Conservation (phyloP, 257 asterid species). For the Vinca minor region DNA sequence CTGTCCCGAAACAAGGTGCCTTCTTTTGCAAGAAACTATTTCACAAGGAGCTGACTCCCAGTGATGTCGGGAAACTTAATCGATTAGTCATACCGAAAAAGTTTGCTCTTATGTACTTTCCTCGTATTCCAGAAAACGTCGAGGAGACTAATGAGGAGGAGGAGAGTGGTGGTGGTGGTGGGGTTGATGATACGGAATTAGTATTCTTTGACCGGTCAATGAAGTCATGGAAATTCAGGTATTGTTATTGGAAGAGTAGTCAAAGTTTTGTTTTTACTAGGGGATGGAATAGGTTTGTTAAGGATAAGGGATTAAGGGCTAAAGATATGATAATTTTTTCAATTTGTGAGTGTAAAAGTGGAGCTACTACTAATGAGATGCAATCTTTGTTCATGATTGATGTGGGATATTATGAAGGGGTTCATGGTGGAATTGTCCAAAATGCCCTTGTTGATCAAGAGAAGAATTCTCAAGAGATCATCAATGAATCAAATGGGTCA, state of each 20-base stretch:
- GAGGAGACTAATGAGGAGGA: constrained; percentile 11
- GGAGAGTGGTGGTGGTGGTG: no score
- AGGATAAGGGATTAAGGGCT: constrained; percentile 35
- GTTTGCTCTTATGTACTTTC: constrained; percentile 36
- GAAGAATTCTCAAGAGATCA: neutral
- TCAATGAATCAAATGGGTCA: neutral
- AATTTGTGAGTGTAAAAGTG: constrained; percentile 28
- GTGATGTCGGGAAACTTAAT: constrained; percentile 44
- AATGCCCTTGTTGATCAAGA: neutral
- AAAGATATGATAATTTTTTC: constrained; percentile 47
- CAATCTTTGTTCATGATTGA: constrained; percentile 33
- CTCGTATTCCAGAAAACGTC: constrained; percentile 18
- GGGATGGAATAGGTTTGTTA: constrained; percentile 66
- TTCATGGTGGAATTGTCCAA: neutral
- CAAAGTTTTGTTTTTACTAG: constrained; percentile 63
- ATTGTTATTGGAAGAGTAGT: constrained; percentile 72
- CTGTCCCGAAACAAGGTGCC: neutral
- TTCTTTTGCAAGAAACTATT: constrained; percentile 27
- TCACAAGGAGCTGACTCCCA: constrained; percentile 55
- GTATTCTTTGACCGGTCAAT: constrained; percentile 34
- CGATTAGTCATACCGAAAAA: constrained; percentile 59
- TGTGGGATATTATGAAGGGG: constrained; percentile 15
- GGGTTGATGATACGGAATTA: constrained; percentile 32
- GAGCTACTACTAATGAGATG: constrained; percentile 13
- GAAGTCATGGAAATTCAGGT: constrained; percentile 56